A percentile compares a stretch with the other conserved stretches of the same genome.
Evolutionary conservation across 2,329 filamentous ascomycete genomes (phyloP).

Genomic region (Penicillium concentricum): DNA sequence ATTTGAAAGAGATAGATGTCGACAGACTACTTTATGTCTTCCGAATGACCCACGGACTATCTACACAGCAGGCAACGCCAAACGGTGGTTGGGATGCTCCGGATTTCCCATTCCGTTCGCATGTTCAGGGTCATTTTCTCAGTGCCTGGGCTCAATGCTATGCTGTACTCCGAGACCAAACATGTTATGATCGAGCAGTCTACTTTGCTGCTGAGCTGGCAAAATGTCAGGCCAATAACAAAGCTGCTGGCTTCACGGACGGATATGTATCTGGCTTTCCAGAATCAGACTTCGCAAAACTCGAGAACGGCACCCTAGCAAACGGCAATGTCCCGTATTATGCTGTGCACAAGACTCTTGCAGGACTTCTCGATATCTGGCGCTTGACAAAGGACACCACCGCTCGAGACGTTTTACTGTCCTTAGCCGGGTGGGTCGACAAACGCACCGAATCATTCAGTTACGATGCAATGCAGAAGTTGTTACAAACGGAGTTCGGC

Average conservation of each 20-base stretch:
- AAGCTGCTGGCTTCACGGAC: not conserved
- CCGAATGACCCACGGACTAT: constrained; percentile 47
- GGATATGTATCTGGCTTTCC: not conserved
- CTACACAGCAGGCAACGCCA: constrained; percentile 46
- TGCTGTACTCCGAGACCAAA: constrained; percentile 43
- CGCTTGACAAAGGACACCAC: not conserved
- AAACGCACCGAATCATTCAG: not conserved
- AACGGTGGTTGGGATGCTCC: constrained; percentile 57
- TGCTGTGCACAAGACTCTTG: not conserved
- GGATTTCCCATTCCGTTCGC: constrained; percentile 54
- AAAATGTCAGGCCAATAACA: not conserved
- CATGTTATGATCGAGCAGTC: constrained; percentile 48
- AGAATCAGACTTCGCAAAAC: not conserved
- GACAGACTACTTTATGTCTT: constrained; percentile 32
- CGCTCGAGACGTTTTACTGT: not conserved
- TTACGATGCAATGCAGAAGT: not conserved
- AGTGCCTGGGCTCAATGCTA: constrained; percentile 54
- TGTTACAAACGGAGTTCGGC: not conserved
- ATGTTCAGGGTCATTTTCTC: constrained; percentile 54
- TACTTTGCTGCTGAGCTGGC: constrained; percentile 40
- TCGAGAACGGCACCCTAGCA: not conserved
- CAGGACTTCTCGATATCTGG: not conserved
- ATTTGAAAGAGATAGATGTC: constrained; percentile 31
- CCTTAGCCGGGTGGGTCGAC: not conserved
- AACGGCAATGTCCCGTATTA: not conserved